Evolutionary conservation across 1,284 basidiomycete species (phyloP).

Genomic region (Moesziomyces globuligerus): DNA sequence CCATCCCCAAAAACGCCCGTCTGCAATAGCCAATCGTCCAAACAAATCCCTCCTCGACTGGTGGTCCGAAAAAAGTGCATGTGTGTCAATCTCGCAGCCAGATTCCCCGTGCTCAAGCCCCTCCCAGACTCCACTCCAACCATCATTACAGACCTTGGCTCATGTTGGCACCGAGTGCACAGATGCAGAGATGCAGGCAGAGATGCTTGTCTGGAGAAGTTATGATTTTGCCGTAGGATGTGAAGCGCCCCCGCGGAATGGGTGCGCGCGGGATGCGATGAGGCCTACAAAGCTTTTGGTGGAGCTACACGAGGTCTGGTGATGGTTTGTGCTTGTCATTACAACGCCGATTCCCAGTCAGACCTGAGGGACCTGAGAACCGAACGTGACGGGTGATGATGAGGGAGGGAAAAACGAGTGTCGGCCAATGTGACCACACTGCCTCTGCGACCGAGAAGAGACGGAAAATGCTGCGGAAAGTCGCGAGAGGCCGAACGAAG

Average conservation of each 20-base stretch:
- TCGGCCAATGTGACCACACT: constrained; percentile 1
- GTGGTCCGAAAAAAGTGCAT: too few relatives aligned
- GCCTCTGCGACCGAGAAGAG: neutral
- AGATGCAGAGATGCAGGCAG: neutral
- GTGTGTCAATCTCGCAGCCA: too few relatives aligned
- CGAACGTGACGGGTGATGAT: constrained; percentile 13
- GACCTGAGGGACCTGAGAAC: constrained; percentile 27
- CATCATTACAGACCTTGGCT: too few relatives aligned
- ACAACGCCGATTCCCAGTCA: constrained; percentile 30
- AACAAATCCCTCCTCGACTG: neutral
- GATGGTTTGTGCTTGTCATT: constrained; percentile 16
- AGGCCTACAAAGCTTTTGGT: constrained; percentile 23
- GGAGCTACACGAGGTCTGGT: constrained; percentile 27
- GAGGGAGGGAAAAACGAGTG: neutral
- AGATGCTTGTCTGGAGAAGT: constrained; percentile 19
- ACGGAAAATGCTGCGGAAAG: constrained; percentile 12
- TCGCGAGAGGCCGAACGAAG: constrained; percentile 12
- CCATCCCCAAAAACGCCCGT: neutral
- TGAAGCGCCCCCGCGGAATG: neutral
- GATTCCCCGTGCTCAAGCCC: too few relatives aligned
- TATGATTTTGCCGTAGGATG: constrained; percentile 23
- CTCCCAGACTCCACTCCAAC: too few relatives aligned
- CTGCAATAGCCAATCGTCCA: neutral
- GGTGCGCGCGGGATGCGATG: neutral
- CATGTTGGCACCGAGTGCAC: too few relatives aligned